A percentile compares a stretch with the other conserved stretches of the same genome.
These are phyloP conservation scores for Ammopiptanthus mongolicus DNA, from an alignment of 306 rosid species.

Conservation along the genomic window DNA sequence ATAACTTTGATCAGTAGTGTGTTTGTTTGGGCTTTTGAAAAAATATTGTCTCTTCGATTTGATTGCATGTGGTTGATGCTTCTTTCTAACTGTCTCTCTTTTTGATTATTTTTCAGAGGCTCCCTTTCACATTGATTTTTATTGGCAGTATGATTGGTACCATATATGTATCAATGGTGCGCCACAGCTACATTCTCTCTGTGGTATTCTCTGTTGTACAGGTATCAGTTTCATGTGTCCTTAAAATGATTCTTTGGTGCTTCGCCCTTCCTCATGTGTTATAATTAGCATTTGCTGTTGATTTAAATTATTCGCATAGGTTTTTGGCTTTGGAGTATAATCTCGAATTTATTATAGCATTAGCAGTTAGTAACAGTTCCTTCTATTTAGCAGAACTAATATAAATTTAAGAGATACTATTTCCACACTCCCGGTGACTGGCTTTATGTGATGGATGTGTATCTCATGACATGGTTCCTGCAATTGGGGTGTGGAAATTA, in stretches of 20 bases:
- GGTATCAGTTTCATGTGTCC: slow-evolving; percentile 44
- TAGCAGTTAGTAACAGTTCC: neutral
- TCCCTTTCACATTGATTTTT: slow-evolving; percentile 79
- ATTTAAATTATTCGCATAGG: neutral
- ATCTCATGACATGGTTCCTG: slow-evolving; percentile 3
- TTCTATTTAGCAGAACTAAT: neutral
- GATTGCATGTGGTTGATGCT: neutral
- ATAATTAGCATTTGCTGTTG: slow-evolving; percentile 13
- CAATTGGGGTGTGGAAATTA: neutral
- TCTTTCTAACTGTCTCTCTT: slow-evolving; percentile 14
- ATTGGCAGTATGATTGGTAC: slow-evolving; percentile 85
- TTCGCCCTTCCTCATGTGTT: neutral
- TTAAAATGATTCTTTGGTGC: neutral
- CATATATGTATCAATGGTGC: slow-evolving; percentile 94
- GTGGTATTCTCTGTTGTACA: slow-evolving; percentile 91
- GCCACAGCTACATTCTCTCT: slow-evolving; percentile 88
- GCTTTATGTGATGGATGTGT: slow-evolving; percentile 1
- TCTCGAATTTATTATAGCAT: slow-evolving; percentile 4
- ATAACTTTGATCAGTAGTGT: neutral
- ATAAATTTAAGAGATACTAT: neutral
- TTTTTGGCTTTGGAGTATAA: neutral
- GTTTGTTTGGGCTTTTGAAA: neutral
- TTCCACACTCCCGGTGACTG: neutral
- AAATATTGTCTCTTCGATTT: neutral
- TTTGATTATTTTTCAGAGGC: slow-evolving; percentile 59